Evolutionary conservation across 139 green algal genomes (phyloP).

Genomic region (Eudorina sp.): DNA sequence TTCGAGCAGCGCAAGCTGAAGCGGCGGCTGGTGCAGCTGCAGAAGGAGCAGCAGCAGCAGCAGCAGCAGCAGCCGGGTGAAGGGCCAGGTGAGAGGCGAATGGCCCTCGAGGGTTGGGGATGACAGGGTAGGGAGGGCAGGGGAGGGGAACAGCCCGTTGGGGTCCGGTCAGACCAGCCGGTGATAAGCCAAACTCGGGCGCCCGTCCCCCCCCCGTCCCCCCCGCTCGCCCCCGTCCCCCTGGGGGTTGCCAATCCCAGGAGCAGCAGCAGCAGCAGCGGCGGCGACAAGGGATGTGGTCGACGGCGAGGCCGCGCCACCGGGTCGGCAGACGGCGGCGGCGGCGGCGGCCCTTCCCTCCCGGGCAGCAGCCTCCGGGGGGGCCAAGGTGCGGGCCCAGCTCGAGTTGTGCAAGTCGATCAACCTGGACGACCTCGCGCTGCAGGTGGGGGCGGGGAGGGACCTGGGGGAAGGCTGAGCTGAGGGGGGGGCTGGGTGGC

Average conservation of each 20-base stretch:
- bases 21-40: constrained; percentile 47
- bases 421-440: constrained; percentile 50
- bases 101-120: no score
- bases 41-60: neutral
- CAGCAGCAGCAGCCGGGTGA: neutral
- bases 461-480: neutral
- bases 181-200: no score
- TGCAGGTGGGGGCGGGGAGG: constrained; percentile 37
- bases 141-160: no score
- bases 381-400: constrained; percentile 53
- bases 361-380: neutral
- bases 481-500: neutral
- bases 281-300: no score
- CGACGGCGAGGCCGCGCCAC: no score
- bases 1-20: constrained; percentile 66
- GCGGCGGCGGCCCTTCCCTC: neutral
- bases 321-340: no score
- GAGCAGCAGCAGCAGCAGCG: neutral
- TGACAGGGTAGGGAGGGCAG: no score
- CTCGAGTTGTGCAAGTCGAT: constrained; percentile 50
- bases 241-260: no score
- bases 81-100: no score
- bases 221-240: no score
- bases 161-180: no score
- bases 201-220: no score